Percentiles rank a stretch among this genome's conserved stretches.
Conservation (phyloP, 2,329 filamentous ascomycete species). For the Aspergillus tanneri region DNA sequence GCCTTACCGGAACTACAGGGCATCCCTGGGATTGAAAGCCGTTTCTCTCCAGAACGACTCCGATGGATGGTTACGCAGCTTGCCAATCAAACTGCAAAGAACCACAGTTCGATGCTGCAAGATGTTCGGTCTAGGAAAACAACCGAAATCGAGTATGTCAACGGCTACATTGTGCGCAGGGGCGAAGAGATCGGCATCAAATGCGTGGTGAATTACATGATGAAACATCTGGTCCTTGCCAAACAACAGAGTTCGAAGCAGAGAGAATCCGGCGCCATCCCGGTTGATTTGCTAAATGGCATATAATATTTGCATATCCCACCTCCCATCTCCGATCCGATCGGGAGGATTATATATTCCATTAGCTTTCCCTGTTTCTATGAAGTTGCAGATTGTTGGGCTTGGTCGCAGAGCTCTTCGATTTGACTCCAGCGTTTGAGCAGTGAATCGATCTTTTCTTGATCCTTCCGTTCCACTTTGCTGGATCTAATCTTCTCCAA, state of each 20-base stretch:
- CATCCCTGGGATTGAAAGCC: constrained; percentile 58
- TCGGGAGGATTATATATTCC: not conserved
- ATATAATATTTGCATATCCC: constrained; percentile 2
- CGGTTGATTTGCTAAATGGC: constrained; percentile 25
- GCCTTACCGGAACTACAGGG: constrained; percentile 70
- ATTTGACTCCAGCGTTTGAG: constrained; percentile 44
- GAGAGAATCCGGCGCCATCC: constrained; percentile 33
- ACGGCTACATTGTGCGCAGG: constrained; percentile 78
- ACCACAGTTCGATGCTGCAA: constrained; percentile 66
- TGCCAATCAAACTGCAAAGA: constrained; percentile 54
- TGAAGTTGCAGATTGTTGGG: constrained; percentile 24
- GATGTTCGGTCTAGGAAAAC: constrained; percentile 60
- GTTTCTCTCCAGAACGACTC: constrained; percentile 62
- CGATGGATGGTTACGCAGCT: constrained; percentile 59
- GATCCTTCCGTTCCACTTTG: constrained; percentile 14
- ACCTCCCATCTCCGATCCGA: not conserved
- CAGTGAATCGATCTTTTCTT: constrained; percentile 28
- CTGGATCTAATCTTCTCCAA: constrained; percentile 17
- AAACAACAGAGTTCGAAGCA: constrained; percentile 55
- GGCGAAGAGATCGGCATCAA: constrained; percentile 72
- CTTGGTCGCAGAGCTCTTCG: constrained; percentile 31
- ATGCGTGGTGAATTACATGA: constrained; percentile 69
- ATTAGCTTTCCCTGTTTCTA: constrained; percentile 3
- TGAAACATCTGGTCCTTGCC: constrained; percentile 70
- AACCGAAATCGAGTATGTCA: constrained; percentile 81